Conservation (phyloP, 805 yeast species). For the Brettanomyces nanus region DNA sequence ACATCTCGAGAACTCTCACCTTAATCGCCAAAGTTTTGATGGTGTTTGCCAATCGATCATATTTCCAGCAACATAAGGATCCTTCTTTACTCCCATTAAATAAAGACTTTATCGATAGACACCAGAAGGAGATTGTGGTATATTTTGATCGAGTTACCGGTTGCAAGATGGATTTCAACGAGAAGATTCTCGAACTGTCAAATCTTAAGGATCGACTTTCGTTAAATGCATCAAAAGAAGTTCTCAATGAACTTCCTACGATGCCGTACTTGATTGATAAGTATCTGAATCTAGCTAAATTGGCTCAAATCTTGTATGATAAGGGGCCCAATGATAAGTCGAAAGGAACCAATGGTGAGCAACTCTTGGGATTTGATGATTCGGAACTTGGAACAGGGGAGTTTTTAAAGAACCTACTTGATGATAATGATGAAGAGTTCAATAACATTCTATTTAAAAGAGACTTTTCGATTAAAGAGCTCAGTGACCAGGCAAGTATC, state of each 20-base stretch:
- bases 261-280: constrained; percentile 65
- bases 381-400: constrained; percentile 55
- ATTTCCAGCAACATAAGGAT: constrained; percentile 73
- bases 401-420: constrained; percentile 38
- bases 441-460: constrained; percentile 16
- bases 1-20: constrained; percentile 69
- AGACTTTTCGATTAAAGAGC: constrained; percentile 15
- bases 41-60: constrained; percentile 68
- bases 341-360: constrained; percentile 3
- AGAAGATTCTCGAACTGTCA: constrained; percentile 47
- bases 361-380: constrained; percentile 39
- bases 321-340: neutral
- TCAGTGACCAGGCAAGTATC: constrained; percentile 20
- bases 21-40: constrained; percentile 72
- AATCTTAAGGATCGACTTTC: constrained; percentile 51
- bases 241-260: constrained; percentile 53
- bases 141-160: constrained; percentile 70
- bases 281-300: constrained; percentile 50
- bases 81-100: constrained; percentile 72
- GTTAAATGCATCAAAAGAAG: constrained; percentile 42
- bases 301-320: constrained; percentile 32
- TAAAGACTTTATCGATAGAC: constrained; percentile 45
- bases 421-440: constrained; percentile 20
- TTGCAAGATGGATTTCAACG: constrained; percentile 53
- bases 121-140: constrained; percentile 49